Evolutionary conservation across 2,329 filamentous ascomycete species (phyloP), one percentile per base, ranked within the genome.

Genomic region (Aciculosporium take): DNA sequence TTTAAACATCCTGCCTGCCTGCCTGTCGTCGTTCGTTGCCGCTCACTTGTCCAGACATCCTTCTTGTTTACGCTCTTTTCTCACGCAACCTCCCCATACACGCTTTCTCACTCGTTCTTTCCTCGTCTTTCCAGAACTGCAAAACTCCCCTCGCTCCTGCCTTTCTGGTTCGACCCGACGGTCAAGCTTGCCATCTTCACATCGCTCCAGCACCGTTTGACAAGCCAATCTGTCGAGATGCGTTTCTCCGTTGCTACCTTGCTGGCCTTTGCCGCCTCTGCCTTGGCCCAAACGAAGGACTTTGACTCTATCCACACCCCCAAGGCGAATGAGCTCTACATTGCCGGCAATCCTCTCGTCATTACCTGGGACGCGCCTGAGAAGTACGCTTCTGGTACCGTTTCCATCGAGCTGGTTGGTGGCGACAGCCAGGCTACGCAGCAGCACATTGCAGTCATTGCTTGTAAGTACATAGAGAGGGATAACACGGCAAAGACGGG

Each of bases 301-400:
- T 80, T 78, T 60, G 66, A 76, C 55, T 57, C 65, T 53, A 62
- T 80, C 55, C 63, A 54, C 51, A 59, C 59, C 45, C 76, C 76
- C 45, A 48, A 51, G 25, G 31, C 61, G 39, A 59, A 59, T 51
- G 57, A 71, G 56, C 45, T 56, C 35, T 48, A 79, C 48, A 41
- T 56, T 25, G 68, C 71, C 32, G 75, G 74, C 50, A 48, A 61
- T 50, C 58, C 62, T 40, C 71, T 66, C 54, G 58, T 59, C 47
- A 65, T 80, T 55, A 56, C 59, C 48, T 80, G 76, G 76, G 48
- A 59, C 23, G 56, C 60, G 39, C 55, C 59, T 42, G 52, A 59
- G 40, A 51, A 59, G 45, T 66, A 65, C 58, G 55, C 56, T 33
- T 64, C 60, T 45, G 56, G 61, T 33, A 63, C 61, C 45, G 60